Evolutionary conservation across 108 stramenopile species (phyloP), one percentile per base, ranked within the genome.

Genomic region (Aureococcus anophagefferens): DNA sequence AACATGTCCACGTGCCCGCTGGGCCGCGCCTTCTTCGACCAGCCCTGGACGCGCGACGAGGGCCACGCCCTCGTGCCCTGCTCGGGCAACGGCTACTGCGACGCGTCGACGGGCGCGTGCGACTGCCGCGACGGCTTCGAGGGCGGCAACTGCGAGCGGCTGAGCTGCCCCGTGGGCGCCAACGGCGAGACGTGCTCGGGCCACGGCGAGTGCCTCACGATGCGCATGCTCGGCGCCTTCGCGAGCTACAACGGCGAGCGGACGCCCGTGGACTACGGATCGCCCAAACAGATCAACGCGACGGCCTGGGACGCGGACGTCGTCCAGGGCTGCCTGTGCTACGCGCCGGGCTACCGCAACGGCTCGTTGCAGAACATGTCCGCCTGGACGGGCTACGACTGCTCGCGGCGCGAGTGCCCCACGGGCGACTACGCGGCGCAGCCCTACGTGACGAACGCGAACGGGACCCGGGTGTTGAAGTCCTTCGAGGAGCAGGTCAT

Each of bases 241-340:
- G 21, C 21, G 0, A 33, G 11, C 32, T 65, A 35, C 35, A 33
- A 46, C 30, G 70, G 70, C 33, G 70, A 71, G 14, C 63, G 62
- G 33, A 25, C 70, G 29, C 63, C 63, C n/a, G 28, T 64, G 33
- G 63, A 35, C 34, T 71, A 71, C 70, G 45, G 63, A 18, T 30
- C n/a, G n/a, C 36, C 33, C 63, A 13, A 11, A 33, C 21, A 28
- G 35, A 37, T 14, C 31, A 67, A 71, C 30, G 63, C 76, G 37
- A 21, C 33, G 51, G 36, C 68, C 13, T 87, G 87, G 87, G 87
- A 87, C 34, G 82, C 85, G 35, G 67, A 87, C 31, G 35, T 59
- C 67, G n/a, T 85, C 30, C 67, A 77, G 30, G 84, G 83, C 37
- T 87, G 87, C 76, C 63, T 81, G 35, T 87, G 87, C 72, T 85